Evolutionary conservation across 1,284 basidiomycete species (phyloP).

Genomic region (Chondrostereum purpureum): DNA sequence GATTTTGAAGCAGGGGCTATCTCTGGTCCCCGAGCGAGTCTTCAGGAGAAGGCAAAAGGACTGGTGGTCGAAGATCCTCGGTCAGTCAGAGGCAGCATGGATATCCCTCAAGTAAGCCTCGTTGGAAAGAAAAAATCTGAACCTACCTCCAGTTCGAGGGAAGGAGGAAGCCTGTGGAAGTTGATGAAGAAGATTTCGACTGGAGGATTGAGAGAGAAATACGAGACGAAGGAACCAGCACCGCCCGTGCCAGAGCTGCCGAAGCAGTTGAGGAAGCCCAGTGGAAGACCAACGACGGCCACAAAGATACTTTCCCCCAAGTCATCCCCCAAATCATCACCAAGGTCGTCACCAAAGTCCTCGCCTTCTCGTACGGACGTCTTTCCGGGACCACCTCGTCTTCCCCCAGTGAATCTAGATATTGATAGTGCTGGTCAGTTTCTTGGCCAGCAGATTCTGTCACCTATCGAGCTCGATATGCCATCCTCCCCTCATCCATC

Average conservation of each 20-base stretch:
- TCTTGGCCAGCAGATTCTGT: constrained; percentile 2
- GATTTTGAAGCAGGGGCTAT: neutral
- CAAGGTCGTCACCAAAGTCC: neutral
- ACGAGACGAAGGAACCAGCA: neutral
- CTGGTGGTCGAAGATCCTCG: neutral
- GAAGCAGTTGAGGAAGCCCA: neutral
- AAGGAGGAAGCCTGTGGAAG: constrained; percentile 1
- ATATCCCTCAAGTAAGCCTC: neutral
- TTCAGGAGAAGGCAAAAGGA: neutral
- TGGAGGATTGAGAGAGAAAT: neutral
- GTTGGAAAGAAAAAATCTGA: constrained; percentile 1
- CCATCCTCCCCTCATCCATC: neutral
- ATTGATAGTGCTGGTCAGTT: too few relatives aligned
- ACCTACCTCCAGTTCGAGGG: neutral
- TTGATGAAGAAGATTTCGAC: constrained; percentile 1
- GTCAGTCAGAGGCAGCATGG: neutral
- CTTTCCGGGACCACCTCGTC: neutral
- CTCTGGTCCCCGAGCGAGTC: neutral
- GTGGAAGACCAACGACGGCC: neutral
- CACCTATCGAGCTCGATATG: neutral
- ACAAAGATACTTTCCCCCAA: neutral
- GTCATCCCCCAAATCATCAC: neutral
- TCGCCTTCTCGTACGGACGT: neutral
- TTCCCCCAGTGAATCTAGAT: neutral
- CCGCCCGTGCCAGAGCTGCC: constrained; percentile 2